Evolutionary conservation across 805 yeast genomes (phyloP).

Genomic region (Metschnikowia lunata): DNA sequence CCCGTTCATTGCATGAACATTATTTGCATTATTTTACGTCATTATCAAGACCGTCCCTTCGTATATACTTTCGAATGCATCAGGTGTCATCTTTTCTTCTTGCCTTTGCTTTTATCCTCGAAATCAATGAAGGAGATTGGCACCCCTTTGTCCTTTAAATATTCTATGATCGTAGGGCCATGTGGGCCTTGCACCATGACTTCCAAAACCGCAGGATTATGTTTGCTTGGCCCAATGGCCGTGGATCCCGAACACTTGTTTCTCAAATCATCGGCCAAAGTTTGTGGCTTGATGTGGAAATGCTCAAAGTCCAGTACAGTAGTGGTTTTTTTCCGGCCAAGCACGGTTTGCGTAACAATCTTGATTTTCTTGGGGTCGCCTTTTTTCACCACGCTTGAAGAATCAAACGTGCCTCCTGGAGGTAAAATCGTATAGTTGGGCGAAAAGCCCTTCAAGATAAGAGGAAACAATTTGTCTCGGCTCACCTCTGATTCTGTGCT

Average conservation of each 20-base stretch:
- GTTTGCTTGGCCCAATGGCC: slow-evolving; percentile 58
- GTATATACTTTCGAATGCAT: no score
- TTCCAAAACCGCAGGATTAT: slow-evolving; percentile 54
- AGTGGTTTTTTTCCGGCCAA: slow-evolving; percentile 80
- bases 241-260: slow-evolving; percentile 87
- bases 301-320: slow-evolving; percentile 64
- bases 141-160: slow-evolving; percentile 59
- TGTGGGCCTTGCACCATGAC: slow-evolving; percentile 93
- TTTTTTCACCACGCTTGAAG: slow-evolving; percentile 24
- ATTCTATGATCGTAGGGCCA: slow-evolving; percentile 53
- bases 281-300: slow-evolving; percentile 60
- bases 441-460: slow-evolving; percentile 44
- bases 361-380: slow-evolving; percentile 68
- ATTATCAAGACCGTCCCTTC: neutral
- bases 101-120: slow-evolving; percentile 56
- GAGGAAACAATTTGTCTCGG: slow-evolving; percentile 44
- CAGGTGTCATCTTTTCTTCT: slow-evolving; percentile 35
- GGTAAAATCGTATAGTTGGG: slow-evolving; percentile 46
- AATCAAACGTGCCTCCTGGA: slow-evolving; percentile 35
- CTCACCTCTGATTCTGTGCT: slow-evolving; percentile 22
- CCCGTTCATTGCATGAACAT: slow-evolving; percentile 1
- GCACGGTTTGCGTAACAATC: slow-evolving; percentile 67
- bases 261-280: slow-evolving; percentile 63
- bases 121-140: slow-evolving; percentile 61
- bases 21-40: neutral